Evolutionary conservation across 306 rosid genomes (phyloP).

Genomic region (Lathyrus tuberosus): DNA sequence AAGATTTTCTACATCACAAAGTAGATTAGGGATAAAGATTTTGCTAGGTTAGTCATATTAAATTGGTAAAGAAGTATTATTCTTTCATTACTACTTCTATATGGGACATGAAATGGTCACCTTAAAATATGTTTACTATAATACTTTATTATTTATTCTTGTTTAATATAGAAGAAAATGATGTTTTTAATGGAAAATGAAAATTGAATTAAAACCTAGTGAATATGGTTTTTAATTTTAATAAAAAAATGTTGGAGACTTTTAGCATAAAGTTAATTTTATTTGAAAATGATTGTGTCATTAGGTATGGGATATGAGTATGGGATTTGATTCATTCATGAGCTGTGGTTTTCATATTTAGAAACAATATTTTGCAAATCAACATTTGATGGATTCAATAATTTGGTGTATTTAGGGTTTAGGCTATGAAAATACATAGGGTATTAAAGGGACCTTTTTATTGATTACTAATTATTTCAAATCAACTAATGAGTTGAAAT

Average conservation of each 20-base stretch:
- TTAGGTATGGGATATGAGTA: slow-evolving; percentile 39
- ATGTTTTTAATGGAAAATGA: slow-evolving; percentile 33
- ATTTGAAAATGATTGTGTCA: slow-evolving; percentile 35
- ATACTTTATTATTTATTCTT: slow-evolving; percentile 24
- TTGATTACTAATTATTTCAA: slow-evolving; percentile 23
- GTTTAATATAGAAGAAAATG: neutral
- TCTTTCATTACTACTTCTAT: slow-evolving; percentile 33
- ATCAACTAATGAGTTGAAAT: slow-evolving; percentile 11
- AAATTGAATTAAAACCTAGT: slow-evolving; percentile 24
- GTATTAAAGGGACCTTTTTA: slow-evolving; percentile 18
- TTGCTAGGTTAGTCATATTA: slow-evolving; percentile 10
- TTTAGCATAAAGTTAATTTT: slow-evolving; percentile 23
- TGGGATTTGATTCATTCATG: slow-evolving; percentile 31
- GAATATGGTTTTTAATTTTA: slow-evolving; percentile 26
- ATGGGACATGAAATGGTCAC: slow-evolving; percentile 34
- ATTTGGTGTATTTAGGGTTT: slow-evolving; percentile 11
- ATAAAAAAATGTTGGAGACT: neutral
- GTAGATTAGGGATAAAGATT: slow-evolving; percentile 35
- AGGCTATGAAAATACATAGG: neutral
- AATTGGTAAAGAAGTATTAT: slow-evolving; percentile 36
- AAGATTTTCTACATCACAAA: slow-evolving; percentile 38
- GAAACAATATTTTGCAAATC: slow-evolving; percentile 30
- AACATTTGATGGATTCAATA: slow-evolving; percentile 36
- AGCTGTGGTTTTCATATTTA: slow-evolving; percentile 37
- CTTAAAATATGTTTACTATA: slow-evolving; percentile 33